phyloP scores from a whole-genome alignment of 1,139 yeast species.

The Saccharomyces pastorianus region DNA sequence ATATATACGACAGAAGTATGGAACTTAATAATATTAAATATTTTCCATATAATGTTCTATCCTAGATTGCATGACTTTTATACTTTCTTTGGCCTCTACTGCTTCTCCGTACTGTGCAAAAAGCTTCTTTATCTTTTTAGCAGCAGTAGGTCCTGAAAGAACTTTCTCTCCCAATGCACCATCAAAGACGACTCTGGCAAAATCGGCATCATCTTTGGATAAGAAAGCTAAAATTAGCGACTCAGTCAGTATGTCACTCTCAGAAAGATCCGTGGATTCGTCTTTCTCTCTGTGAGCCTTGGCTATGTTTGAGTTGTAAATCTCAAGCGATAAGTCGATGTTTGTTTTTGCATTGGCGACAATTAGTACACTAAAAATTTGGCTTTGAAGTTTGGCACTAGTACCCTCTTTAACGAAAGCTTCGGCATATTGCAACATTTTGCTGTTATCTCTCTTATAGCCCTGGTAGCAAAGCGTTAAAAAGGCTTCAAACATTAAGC shows the following conservation, averaged over 20 bases:
- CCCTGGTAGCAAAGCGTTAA: slow-evolving; percentile 39
- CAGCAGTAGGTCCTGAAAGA: slow-evolving; percentile 39
- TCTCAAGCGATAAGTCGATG: slow-evolving; percentile 39
- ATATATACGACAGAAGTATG: background rate
- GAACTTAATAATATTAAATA: slow-evolving; percentile 4
- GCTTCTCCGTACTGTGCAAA: slow-evolving; percentile 55
- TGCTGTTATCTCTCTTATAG: slow-evolving; percentile 33
- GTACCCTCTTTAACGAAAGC: slow-evolving; percentile 35
- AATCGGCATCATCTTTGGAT: slow-evolving; percentile 47
- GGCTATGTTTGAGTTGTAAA: slow-evolving; percentile 46
- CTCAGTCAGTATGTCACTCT: slow-evolving; percentile 46
- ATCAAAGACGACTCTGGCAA: slow-evolving; percentile 38
- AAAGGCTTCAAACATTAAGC: slow-evolving; percentile 32
- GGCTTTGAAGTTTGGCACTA: slow-evolving; percentile 34
- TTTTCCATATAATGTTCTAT: slow-evolving; percentile 10
- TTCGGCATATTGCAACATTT: slow-evolving; percentile 39
- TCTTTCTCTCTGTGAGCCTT: slow-evolving; percentile 29
- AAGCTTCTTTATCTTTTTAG: slow-evolving; percentile 37
- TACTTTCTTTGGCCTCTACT: slow-evolving; percentile 22
- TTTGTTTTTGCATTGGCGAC: slow-evolving; percentile 42
- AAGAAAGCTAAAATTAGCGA: slow-evolving; percentile 45
- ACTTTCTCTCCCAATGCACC: slow-evolving; percentile 43
- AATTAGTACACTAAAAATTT: slow-evolving; percentile 38
- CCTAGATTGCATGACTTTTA: slow-evolving; percentile 13
- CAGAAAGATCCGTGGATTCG: slow-evolving; percentile 34